These are phyloP conservation scores for Quercus aquifolioides DNA, from an alignment of 306 rosid genomes.

Conservation along the genomic window DNA sequence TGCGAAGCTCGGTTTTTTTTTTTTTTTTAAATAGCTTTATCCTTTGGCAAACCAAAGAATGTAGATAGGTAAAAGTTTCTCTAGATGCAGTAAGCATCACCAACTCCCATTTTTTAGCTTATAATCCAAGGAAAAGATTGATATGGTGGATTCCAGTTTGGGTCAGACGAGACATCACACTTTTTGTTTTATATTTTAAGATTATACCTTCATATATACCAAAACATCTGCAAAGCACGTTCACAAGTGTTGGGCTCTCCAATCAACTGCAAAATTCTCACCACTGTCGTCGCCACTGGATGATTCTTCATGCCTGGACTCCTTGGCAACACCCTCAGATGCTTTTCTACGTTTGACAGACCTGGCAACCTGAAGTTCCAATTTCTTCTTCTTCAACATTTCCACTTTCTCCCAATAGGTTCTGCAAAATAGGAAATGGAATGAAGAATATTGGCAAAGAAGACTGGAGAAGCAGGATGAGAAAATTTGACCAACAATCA, in stretches of 20 bases:
- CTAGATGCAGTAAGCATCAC: not conserved
- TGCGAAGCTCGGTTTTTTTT: not conserved
- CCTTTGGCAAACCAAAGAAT: not conserved
- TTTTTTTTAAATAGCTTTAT: no score
- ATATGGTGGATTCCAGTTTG: not conserved
- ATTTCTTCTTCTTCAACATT: slow-evolving; percentile 62
- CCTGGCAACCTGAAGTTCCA: slow-evolving; percentile 55
- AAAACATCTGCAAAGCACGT: not conserved
- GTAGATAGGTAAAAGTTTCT: not conserved
- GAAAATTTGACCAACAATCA: not conserved
- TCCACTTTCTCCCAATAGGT: slow-evolving; percentile 60
- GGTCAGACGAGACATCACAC: not conserved
- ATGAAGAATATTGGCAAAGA: not conserved
- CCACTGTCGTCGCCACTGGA: slow-evolving; percentile 69
- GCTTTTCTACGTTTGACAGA: slow-evolving; percentile 45
- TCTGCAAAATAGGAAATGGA: slow-evolving; percentile 32
- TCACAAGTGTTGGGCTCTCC: slow-evolving; percentile 93
- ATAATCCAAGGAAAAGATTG: not conserved
- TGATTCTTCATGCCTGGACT: slow-evolving; percentile 45
- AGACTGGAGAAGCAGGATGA: not conserved
- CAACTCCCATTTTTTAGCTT: not conserved
- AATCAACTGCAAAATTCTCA: slow-evolving; percentile 76
- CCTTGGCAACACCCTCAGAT: slow-evolving; percentile 34
- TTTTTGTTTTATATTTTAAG: not conserved
- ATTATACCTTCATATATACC: not conserved